phyloP scores from a whole-genome alignment of 1,139 yeast species.

The Wickerhamomyces sp. region DNA sequence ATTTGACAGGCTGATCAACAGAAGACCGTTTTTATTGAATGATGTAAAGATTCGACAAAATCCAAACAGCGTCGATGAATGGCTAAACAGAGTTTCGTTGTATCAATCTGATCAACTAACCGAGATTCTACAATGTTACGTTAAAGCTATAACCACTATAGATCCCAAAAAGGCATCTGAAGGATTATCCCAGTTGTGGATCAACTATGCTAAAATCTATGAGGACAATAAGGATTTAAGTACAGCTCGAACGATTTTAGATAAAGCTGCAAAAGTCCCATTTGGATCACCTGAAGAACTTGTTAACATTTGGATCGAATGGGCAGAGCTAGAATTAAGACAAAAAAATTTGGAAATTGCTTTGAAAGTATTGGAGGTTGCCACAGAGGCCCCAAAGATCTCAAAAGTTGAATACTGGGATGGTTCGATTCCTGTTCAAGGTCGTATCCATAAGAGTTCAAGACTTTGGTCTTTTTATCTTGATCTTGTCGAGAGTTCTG shows the following conservation, averaged over 20 bases:
- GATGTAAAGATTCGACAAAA: slow-evolving; percentile 65
- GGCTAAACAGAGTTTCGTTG: slow-evolving; percentile 59
- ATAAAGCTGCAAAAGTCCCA: slow-evolving; percentile 69
- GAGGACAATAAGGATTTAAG: slow-evolving; percentile 47
- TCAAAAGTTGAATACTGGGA: slow-evolving; percentile 14
- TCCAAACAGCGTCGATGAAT: slow-evolving; percentile 54
- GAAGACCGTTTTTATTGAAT: slow-evolving; percentile 53
- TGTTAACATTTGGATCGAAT: slow-evolving; percentile 60
- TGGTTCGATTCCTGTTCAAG: slow-evolving; percentile 47
- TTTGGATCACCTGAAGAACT: slow-evolving; percentile 59
- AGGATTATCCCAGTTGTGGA: slow-evolving; percentile 57
- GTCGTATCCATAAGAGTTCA: slow-evolving; percentile 52
- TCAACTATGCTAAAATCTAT: slow-evolving; percentile 61
- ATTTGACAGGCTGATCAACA: slow-evolving; percentile 51
- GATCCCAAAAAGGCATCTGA: slow-evolving; percentile 52
- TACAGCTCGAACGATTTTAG: slow-evolving; percentile 59
- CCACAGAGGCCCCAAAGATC: slow-evolving; percentile 32
- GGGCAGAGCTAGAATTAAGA: slow-evolving; percentile 67
- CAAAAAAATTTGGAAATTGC: slow-evolving; percentile 49
- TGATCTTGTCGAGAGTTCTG: slow-evolving; percentile 63
- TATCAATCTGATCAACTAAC: slow-evolving; percentile 31
- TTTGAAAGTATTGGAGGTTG: slow-evolving; percentile 44
- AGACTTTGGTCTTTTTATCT: slow-evolving; percentile 72
- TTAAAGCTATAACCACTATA: slow-evolving; percentile 61
- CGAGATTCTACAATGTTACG: slow-evolving; percentile 51